Percentiles rank a stretch among this genome's conserved stretches.
phyloP scores from a whole-genome alignment of 345 rosid genomes.

The Populus euphratica region DNA sequence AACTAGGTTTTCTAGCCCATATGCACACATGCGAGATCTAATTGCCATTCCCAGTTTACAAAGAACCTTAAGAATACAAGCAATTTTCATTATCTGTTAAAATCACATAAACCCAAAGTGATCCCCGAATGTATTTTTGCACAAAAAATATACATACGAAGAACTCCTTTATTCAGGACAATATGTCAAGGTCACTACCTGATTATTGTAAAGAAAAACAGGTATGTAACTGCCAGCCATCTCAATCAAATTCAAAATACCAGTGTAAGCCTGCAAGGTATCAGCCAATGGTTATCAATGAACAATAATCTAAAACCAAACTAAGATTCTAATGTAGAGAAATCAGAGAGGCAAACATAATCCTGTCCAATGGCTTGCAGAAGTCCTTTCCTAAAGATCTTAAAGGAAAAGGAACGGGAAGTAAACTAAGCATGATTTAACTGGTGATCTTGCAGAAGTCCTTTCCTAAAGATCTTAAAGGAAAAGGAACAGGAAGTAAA shows the following conservation, averaged over 20 bases:
- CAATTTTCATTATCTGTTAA: neutral
- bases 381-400: neutral
- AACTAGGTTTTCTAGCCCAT: neutral
- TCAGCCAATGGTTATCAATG: constrained; percentile 8
- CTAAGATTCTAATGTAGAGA: neutral
- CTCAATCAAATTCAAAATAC: constrained; percentile 72
- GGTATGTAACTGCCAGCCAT: constrained; percentile 59
- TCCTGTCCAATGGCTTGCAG: neutral
- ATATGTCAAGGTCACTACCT: constrained; percentile 41
- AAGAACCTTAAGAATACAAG: neutral
- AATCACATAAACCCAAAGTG: neutral
- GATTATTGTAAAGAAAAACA: constrained; percentile 66
- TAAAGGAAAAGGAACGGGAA: neutral
- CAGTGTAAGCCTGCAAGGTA: constrained; percentile 77
- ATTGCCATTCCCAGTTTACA: neutral
- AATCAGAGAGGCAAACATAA: neutral
- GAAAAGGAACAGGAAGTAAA: no score
- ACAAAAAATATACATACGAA: no score
- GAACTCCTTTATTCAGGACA: neutral
- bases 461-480: no score
- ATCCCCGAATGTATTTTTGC: no score
- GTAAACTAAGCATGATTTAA: neutral
- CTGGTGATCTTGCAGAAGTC: no score
- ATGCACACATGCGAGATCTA: neutral
- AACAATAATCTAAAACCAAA: neutral